Evolutionary conservation across 2,329 filamentous ascomycete species (phyloP), one percentile per base, ranked within the genome.

Genomic region (Raffaelea arxii): DNA sequence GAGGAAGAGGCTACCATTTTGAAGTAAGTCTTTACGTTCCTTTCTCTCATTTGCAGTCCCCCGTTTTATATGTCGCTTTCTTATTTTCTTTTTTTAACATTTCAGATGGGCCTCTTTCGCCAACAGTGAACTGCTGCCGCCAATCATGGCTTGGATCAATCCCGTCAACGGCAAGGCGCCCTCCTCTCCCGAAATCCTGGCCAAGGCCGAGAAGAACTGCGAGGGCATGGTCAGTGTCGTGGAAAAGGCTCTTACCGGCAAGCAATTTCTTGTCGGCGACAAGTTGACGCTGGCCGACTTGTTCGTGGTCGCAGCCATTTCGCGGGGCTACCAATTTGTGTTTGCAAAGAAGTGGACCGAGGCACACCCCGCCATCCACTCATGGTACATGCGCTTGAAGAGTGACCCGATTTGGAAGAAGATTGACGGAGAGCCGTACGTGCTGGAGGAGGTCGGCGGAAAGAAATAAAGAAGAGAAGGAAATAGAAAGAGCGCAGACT

Each of bases 31-130:
- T 6, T n/a, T 36, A n/a, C n/a, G n/a, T n/a, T n/a, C n/a, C n/a
- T n/a, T n/a, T n/a, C n/a, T n/a, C n/a, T n/a, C n/a, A n/a, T n/a
- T n/a, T n/a, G n/a, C n/a, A n/a, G n/a, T n/a, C n/a, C n/a, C n/a
- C n/a, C n/a, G n/a, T n/a, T n/a, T n/a, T n/a, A n/a, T n/a, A n/a
- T n/a, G n/a, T n/a, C n/a, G n/a, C n/a, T n/a, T n/a, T n/a, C n/a
- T n/a, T n/a, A n/a, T n/a, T 16, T n/a, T 5, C 7, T 6, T 36
- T 18, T 36, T 6, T 18, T 36, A 16, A 36, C 32, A 6, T 30
- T 9, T 18, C 32, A 36, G 72, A 54, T 77, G 71, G 72, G 56
- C 65, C 18, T 58, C 54, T 45, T 69, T 67, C 52, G 55, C 65
- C 12, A 64, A 70, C 48, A 55, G 52, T 40, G 66, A 69, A 56